These are phyloP conservation scores for Xylaria sp. DNA, from an alignment of 2,329 filamentous ascomycete genomes.

Conservation along the genomic window DNA sequence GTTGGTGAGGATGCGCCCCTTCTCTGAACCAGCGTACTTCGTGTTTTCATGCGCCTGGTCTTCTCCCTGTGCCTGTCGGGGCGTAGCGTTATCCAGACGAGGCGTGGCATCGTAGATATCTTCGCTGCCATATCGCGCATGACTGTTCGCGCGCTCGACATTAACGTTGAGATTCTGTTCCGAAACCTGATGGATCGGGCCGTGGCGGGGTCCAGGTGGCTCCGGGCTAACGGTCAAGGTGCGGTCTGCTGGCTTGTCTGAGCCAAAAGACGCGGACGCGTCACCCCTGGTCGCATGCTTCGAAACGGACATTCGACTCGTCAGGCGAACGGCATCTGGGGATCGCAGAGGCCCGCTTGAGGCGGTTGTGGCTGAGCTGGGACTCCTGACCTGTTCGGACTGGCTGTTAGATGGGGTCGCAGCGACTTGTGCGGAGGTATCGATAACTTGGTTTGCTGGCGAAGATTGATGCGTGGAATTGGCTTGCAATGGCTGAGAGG, in stretches of 20 bases:
- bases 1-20: slow-evolving; percentile 32
- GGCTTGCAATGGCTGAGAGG: slow-evolving; percentile 1
- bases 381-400: slow-evolving; percentile 1
- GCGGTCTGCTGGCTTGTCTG: slow-evolving; percentile 38
- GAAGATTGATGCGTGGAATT: slow-evolving; percentile 16
- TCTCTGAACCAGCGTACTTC: slow-evolving; percentile 43
- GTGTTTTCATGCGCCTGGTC: slow-evolving; percentile 37
- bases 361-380: slow-evolving; percentile 1
- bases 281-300: slow-evolving; percentile 30
- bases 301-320: slow-evolving; percentile 42
- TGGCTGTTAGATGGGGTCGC: slow-evolving; percentile 18
- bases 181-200: slow-evolving; percentile 43
- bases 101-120: slow-evolving; percentile 51
- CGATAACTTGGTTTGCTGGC: slow-evolving; percentile 14
- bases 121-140: slow-evolving; percentile 35
- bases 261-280: slow-evolving; percentile 40
- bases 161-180: slow-evolving; percentile 46
- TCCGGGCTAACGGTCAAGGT: slow-evolving; percentile 46
- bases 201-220: slow-evolving; percentile 34
- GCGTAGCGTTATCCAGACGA: slow-evolving; percentile 31
- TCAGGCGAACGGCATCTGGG: slow-evolving; percentile 38
- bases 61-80: slow-evolving; percentile 10
- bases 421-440: slow-evolving; percentile 9
- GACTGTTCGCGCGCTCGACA: slow-evolving; percentile 45
- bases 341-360: slow-evolving; percentile 23